Conservation (phyloP, 345 rosid species). For the Fremontodendron californicum region DNA sequence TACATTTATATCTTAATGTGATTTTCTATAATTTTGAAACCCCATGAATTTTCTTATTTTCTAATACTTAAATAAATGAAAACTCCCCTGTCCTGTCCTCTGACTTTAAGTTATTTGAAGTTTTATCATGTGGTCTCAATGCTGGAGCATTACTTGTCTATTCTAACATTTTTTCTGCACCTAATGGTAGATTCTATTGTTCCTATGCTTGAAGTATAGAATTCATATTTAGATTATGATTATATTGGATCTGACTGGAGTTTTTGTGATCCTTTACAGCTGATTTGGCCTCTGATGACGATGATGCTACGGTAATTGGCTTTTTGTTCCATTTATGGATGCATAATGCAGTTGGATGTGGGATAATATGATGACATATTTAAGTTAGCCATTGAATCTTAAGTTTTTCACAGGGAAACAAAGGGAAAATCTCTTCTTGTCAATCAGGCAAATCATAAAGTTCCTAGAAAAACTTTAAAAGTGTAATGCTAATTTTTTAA, state of each 20-base stretch:
- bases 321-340: neutral
- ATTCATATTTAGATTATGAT: neutral
- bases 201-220: neutral
- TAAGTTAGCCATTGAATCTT: neutral
- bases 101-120: neutral
- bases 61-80: neutral
- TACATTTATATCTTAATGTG: neutral
- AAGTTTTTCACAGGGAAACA: neutral
- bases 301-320: slow-evolving; percentile 44
- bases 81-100: neutral
- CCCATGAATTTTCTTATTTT: neutral
- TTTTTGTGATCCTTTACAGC: slow-evolving; percentile 45
- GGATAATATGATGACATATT: neutral
- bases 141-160: neutral
- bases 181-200: neutral
- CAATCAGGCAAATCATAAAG: neutral
- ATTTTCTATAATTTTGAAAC: neutral
- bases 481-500: neutral
- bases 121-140: neutral
- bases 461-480: slow-evolving; percentile 6
- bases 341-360: neutral
- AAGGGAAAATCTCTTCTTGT: neutral
- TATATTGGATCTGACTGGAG: slow-evolving; percentile 15
- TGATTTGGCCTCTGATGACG: slow-evolving; percentile 60
- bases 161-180: neutral